A percentile compares a stretch with the other conserved stretches of the same genome.
These are phyloP conservation scores for Populus alba DNA, from an alignment of 345 rosid genomes.

Conservation along the genomic window DNA sequence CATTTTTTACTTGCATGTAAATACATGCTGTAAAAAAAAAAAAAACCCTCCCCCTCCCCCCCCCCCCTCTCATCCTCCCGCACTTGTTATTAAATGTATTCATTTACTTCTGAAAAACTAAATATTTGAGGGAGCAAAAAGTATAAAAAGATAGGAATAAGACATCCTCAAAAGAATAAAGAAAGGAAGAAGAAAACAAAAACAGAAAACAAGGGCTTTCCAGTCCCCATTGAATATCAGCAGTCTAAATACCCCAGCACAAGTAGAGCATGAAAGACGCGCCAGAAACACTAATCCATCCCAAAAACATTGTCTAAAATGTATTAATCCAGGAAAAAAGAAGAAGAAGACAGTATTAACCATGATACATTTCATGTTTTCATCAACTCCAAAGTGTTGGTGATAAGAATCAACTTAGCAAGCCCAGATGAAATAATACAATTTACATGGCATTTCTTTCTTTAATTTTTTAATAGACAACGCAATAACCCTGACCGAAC, in stretches of 20 bases:
- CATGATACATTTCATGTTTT: too few species aligned
- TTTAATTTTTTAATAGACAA: too few species aligned
- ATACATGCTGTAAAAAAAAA: too few species aligned
- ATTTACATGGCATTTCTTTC: too few species aligned
- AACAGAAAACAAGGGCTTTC: not conserved
- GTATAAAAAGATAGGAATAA: not conserved
- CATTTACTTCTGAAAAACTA: not conserved
- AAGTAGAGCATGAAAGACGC: not conserved
- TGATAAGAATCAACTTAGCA: too few species aligned
- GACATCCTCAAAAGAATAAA: not conserved
- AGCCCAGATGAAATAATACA: too few species aligned
- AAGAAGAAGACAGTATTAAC: too few species aligned
- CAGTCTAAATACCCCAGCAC: not conserved
- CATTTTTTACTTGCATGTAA: too few species aligned
- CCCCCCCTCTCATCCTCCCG: not conserved
- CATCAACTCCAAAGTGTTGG: too few species aligned
- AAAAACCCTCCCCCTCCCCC: not conserved
- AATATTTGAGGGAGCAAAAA: not conserved
- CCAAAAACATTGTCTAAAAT: not conserved
- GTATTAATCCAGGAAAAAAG: not conserved
- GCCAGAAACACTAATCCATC: not conserved
- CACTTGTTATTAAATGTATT: not conserved
- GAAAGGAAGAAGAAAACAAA: not conserved
- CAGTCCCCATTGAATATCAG: not conserved
- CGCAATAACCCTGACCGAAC: too few species aligned